Evolutionary conservation across 768 basidiomycete species (phyloP), one percentile per base, ranked within the genome.

Genomic region (Mycena rosella): DNA sequence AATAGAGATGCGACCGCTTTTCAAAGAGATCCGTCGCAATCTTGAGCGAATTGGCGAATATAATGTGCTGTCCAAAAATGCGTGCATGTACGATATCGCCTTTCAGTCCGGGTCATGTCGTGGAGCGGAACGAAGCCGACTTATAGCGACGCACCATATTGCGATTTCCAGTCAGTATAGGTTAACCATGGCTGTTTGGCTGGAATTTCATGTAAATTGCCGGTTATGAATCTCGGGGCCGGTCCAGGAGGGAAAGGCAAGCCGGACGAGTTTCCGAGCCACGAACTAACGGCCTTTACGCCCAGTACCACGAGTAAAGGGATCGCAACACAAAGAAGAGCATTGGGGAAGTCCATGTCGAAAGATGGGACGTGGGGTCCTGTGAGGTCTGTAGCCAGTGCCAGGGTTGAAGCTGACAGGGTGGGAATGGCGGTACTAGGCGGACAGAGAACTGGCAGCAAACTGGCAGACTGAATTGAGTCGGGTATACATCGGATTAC

Each of bases 41-140:
- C 44, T 79, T 66, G 24, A 71, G 29, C 4, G 72, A 69, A 62
- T 77, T 79, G 24, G 79, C 68, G 32, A 79, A 63, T 32, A 81
- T 63, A n/a, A 73, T 68, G 40, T 76, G 77, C 30, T 71, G 64
- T 7, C 76, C 77, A 27, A 75, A 64, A 2, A 67, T 67, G 24
- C 60, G 60, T 9, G 73, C 60, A 53, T 76, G 74, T 15, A 79
- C 36, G 11, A 79, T 63, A 34, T 70, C 67, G 11, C 75, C 74
- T 59, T 63, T 63, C n/a, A n/a, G n/a, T n/a, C n/a, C n/a, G n/a
- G n/a, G n/a, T n/a, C n/a, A n/a, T n/a, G n/a, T n/a, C n/a, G n/a
- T n/a, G n/a, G n/a, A n/a, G n/a, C n/a, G n/a, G n/a, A n/a, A n/a
- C n/a, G n/a, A n/a, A n/a, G n/a, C n/a, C n/a, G 34, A 45, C 22